A percentile compares a stretch with the other conserved stretches of the same genome.
Conservation (phyloP, 1,139 yeast species). For the Nakaseomyces bracarensis region DNA sequence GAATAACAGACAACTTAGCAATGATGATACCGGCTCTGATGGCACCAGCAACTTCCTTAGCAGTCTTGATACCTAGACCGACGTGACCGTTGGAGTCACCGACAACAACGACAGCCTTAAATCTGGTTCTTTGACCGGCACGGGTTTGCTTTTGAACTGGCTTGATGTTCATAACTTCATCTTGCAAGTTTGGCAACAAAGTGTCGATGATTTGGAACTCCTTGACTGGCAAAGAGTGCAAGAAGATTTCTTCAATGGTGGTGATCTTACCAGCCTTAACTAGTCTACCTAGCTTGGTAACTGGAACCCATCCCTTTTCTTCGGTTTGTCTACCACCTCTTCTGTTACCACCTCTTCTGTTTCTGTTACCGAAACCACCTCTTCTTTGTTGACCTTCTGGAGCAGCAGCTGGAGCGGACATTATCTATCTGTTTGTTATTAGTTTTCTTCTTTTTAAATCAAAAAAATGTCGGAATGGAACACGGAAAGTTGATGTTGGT, state of each 20-base stretch:
- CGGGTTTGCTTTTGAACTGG: slow-evolving; percentile 99
- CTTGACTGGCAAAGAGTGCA: slow-evolving; percentile 99
- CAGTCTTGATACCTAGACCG: slow-evolving; percentile 99
- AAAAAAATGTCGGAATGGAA: slow-evolving; percentile 58
- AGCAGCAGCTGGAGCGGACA: slow-evolving; percentile 43
- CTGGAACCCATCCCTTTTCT: slow-evolving; percentile 99
- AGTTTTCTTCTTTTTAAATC: slow-evolving; percentile 17
- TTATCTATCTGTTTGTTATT: slow-evolving; percentile 26
- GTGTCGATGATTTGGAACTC: slow-evolving; percentile 98
- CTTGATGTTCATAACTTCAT: slow-evolving; percentile 99
- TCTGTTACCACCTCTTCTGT: slow-evolving; percentile 52
- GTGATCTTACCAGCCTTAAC: slow-evolving; percentile 98
- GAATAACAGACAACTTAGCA: slow-evolving; percentile 97
- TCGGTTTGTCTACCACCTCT: slow-evolving; percentile 72
- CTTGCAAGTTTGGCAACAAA: slow-evolving; percentile 91
- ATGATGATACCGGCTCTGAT: slow-evolving; percentile 99
- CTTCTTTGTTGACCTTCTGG: slow-evolving; percentile 40
- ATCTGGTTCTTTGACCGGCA: slow-evolving; percentile 99
- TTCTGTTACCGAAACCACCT: slow-evolving; percentile 63
- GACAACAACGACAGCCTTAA: slow-evolving; percentile 99
- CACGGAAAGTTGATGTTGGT: slow-evolving; percentile 90
- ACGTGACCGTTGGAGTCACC: slow-evolving; percentile 99
- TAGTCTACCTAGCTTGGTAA: slow-evolving; percentile 99
- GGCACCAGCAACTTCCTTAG: slow-evolving; percentile 99
- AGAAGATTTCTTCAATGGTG: slow-evolving; percentile 95